Conservation (phyloP, 345 rosid genomes). For the Leavenworthia alabamica region DNA sequence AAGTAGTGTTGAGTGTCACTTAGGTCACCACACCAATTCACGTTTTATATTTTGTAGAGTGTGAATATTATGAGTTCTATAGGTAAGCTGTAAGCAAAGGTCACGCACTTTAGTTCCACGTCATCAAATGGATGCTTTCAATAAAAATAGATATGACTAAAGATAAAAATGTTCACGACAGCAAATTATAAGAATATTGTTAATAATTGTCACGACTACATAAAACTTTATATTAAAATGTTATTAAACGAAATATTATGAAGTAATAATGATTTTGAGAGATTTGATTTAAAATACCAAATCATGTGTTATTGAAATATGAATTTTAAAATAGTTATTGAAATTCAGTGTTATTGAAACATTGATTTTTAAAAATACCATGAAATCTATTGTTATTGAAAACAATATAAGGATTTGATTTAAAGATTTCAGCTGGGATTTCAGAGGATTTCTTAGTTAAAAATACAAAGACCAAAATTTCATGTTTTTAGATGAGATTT, state of each 20-base stretch:
- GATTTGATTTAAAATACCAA: no score
- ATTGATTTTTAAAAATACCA: no score
- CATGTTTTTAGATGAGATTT: no score
- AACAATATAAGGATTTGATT: no score
- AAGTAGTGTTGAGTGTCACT: conserved; percentile 37
- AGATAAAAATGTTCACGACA: conserved; percentile 27
- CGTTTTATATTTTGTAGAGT: background rate
- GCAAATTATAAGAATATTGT: conserved; percentile 9
- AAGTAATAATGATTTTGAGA: conserved; percentile 28
- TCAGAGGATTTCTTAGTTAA: no score
- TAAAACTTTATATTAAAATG: background rate
- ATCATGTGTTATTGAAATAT: no score
- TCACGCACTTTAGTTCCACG: conserved; percentile 27
- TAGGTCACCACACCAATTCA: conserved; percentile 27
- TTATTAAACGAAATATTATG: background rate
- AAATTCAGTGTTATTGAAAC: no score
- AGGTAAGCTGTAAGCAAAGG: conserved; percentile 32
- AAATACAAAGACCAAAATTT: no score
- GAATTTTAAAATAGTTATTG: no score
- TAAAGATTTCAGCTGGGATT: no score
- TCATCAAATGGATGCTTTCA: conserved; percentile 24
- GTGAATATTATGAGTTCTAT: conserved; percentile 32
- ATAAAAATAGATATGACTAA: conserved; percentile 13
- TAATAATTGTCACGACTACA: conserved; percentile 10
- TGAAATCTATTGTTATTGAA: no score